Evolutionary conservation across 257 asterid genomes (phyloP).

Genomic region (Dorcoceras hygrometricum): DNA sequence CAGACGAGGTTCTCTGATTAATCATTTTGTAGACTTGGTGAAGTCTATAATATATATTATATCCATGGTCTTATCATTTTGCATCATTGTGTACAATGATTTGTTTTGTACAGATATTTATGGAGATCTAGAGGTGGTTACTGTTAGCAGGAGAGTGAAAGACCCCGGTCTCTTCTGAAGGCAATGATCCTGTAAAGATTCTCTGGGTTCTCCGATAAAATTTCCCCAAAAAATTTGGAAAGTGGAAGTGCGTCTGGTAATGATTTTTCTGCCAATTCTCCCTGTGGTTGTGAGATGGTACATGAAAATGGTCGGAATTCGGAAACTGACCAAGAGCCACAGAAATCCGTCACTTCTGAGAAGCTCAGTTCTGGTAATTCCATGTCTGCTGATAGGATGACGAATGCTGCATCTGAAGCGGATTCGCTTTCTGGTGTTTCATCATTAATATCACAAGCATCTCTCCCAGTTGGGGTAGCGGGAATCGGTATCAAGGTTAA

Average conservation of each 20-base stretch:
- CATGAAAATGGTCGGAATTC: conserved; percentile 42
- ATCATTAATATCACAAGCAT: conserved; percentile 36
- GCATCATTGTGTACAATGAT: neutral
- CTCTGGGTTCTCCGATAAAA: conserved; percentile 41
- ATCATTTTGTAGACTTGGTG: conserved; percentile 6
- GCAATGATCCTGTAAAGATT: conserved; percentile 40
- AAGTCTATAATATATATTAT: neutral
- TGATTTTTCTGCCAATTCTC: conserved; percentile 34
- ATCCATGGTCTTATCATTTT: neutral
- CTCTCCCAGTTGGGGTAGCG: conserved; percentile 37
- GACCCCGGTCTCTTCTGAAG: conserved; percentile 68
- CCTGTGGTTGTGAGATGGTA: conserved; percentile 39
- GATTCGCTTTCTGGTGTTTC: conserved; percentile 44
- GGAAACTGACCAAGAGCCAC: conserved; percentile 48
- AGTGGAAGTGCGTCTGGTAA: conserved; percentile 45
- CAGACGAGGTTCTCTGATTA: conserved; percentile 55
- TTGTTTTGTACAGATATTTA: conserved; percentile 52
- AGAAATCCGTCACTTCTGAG: conserved; percentile 39
- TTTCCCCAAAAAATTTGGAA: conserved; percentile 43
- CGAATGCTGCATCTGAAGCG: conserved; percentile 36
- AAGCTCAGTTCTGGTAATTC: conserved; percentile 35
- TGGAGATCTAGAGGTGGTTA: conserved; percentile 59
- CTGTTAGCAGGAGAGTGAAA: conserved; percentile 66
- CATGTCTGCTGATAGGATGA: conserved; percentile 41
- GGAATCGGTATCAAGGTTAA: conserved; percentile 59